A percentile compares a stretch with the other conserved stretches of the same genome.
phyloP scores from a whole-genome alignment of 257 asterid species.

The Solanum habrochaites region DNA sequence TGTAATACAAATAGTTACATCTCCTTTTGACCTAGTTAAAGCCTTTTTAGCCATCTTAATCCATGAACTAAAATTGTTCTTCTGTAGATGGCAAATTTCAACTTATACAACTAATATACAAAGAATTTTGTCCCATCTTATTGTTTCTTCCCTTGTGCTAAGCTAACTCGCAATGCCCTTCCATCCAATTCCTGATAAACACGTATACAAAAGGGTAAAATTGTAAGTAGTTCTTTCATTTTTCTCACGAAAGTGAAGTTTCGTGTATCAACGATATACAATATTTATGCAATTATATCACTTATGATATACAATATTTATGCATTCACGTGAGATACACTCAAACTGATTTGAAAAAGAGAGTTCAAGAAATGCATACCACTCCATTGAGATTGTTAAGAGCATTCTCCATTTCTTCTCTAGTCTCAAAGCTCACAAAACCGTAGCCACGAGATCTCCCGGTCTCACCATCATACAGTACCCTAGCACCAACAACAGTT shows the following conservation, averaged over 20 bases:
- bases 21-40: background rate
- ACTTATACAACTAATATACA: conserved; percentile 1
- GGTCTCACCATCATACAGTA: conserved; percentile 67
- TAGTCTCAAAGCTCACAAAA: conserved; percentile 53
- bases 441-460: conserved; percentile 93
- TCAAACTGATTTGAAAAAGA: background rate
- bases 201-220: background rate
- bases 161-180: conserved; percentile 58
- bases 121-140: conserved; percentile 12
- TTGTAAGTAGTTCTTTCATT: background rate
- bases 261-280: background rate
- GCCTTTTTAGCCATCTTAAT: background rate
- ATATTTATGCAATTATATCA: background rate
- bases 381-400: conserved; percentile 63
- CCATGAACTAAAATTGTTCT: background rate
- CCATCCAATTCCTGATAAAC: conserved; percentile 69
- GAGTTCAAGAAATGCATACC: conserved; percentile 24
- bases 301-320: background rate
- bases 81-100: background rate
- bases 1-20: background rate
- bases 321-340: too few relatives aligned
- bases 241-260: background rate
- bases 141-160: conserved; percentile 66
- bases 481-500: conserved; percentile 69
- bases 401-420: conserved; percentile 67